A percentile compares a stretch with the other conserved stretches of the same genome.
Evolutionary conservation across 805 yeast genomes (phyloP).

Genomic region (Starmerella stigmatis): DNA sequence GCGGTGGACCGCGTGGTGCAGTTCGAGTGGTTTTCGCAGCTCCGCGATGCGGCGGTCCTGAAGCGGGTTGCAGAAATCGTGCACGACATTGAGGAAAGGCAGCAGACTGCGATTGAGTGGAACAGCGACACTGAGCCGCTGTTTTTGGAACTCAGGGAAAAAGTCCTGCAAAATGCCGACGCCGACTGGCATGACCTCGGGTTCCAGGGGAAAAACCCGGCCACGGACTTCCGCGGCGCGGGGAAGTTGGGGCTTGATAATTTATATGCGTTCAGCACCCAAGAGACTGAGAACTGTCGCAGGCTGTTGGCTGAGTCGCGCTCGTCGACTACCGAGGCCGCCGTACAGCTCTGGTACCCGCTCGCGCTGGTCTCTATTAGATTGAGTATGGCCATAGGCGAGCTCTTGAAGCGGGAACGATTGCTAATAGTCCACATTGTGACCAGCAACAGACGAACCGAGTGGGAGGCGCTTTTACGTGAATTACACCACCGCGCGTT

Average conservation of each 20-base stretch:
- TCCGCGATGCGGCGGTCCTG: slow-evolving; percentile 12
- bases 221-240: slow-evolving; percentile 32
- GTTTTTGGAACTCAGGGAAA: neutral
- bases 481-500: slow-evolving; percentile 21
- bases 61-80: slow-evolving; percentile 1
- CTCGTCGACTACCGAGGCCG: slow-evolving; percentile 12
- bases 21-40: slow-evolving; percentile 5
- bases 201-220: slow-evolving; percentile 34
- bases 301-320: slow-evolving; percentile 25
- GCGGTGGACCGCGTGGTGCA: slow-evolving; percentile 12
- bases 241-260: slow-evolving; percentile 27
- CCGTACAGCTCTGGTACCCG: slow-evolving; percentile 28
- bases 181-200: slow-evolving; percentile 32
- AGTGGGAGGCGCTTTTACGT: slow-evolving; percentile 7
- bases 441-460: neutral
- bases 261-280: slow-evolving; percentile 22
- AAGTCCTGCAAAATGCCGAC: neutral
- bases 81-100: slow-evolving; percentile 1
- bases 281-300: slow-evolving; percentile 12
- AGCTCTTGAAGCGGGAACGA: slow-evolving; percentile 13
- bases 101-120: slow-evolving; percentile 1
- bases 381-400: slow-evolving; percentile 18
- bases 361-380: slow-evolving; percentile 30
- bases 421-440: slow-evolving; percentile 12
- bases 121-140: neutral